Evolutionary conservation across 768 basidiomycete genomes (phyloP), one percentile per base, ranked within the genome.

Genomic region (Lactarius tabidus): DNA sequence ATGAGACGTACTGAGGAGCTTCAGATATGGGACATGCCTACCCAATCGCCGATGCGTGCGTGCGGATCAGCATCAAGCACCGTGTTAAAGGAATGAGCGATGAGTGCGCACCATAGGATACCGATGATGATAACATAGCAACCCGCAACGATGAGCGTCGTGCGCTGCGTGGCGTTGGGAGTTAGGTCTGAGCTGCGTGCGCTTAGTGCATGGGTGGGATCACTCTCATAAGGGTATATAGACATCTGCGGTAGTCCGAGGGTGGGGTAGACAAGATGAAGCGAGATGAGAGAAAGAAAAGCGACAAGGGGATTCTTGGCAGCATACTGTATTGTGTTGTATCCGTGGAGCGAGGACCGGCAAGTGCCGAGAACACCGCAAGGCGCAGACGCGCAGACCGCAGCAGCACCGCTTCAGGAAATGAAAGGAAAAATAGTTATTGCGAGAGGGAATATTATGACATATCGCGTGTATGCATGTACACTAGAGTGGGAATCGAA

Each of bases 11-110:
- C 92, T 85, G 69, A 93, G 85, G 68, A 79, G 76, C 61, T 84
- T 88, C 67, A 93, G 75, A 70, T 84, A 79, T 12, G 90, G 91
- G 54, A 91, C 80, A 81, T 92, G 91, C 91, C 90, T 91, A 48
- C 26, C 28, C 18, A 45, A 63, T 15, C 59, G 57, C 64, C 51
- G 60, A 20, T 23, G 31, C 35, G 31, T 48, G 12, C 26, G 36
- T 29, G 5, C 15, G 54, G 18, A 55, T 66, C n/a, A 51, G 54
- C 8, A 2, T 10, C 52, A 23, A 6, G 18, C 9, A 23, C 59
- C 3, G 23, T 15, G n/a, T 9, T 35, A 17, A 59, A 18, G 56
- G 29, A 23, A 23, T 39, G 23, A 7, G 10, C 6, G 4, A 23
- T 18, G 29, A 1, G 51, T 52, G 72, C 85, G 68, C 72, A 89